These are phyloP conservation scores for Asterella californica DNA, from an alignment of 225 moss, liverwort and hornwort species.

Conservation along the genomic window DNA sequence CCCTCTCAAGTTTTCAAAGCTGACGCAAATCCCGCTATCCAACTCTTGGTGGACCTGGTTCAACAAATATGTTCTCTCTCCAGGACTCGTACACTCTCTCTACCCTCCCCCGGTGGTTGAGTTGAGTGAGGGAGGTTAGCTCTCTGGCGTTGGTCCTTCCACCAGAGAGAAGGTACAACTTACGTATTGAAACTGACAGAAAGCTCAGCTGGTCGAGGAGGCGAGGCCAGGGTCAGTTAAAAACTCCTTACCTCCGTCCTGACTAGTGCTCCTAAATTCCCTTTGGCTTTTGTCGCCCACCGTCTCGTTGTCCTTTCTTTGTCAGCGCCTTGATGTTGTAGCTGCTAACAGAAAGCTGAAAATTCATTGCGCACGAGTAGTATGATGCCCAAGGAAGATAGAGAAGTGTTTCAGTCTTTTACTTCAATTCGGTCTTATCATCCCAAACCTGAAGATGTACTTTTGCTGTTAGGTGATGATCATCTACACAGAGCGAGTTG, in stretches of 20 bases:
- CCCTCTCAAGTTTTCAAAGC: neutral
- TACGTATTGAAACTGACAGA: neutral
- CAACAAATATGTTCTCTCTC: neutral
- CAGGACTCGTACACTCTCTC: neutral
- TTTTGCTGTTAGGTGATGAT: slow-evolving; percentile 4
- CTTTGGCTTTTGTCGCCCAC: neutral
- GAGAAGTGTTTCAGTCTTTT: neutral
- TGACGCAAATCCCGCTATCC: neutral
- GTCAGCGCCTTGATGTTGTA: neutral
- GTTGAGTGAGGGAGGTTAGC: neutral
- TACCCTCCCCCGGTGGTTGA: too few relatives aligned
- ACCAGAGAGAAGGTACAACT: neutral
- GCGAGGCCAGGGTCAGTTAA: neutral
- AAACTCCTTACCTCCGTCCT: neutral
- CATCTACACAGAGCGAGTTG: neutral
- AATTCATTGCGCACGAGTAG: neutral
- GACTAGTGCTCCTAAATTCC: neutral
- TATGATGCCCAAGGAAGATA: neutral
- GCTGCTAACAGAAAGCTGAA: neutral
- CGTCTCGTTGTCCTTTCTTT: neutral
- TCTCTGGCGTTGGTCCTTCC: neutral
- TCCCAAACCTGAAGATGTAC: neutral
- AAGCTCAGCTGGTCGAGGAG: neutral
- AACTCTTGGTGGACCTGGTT: neutral
- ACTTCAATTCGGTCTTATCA: neutral